Evolutionary conservation across 2,329 filamentous ascomycete species (phyloP), one percentile per base, ranked within the genome.

Genomic region (Simplicillium sp.): DNA sequence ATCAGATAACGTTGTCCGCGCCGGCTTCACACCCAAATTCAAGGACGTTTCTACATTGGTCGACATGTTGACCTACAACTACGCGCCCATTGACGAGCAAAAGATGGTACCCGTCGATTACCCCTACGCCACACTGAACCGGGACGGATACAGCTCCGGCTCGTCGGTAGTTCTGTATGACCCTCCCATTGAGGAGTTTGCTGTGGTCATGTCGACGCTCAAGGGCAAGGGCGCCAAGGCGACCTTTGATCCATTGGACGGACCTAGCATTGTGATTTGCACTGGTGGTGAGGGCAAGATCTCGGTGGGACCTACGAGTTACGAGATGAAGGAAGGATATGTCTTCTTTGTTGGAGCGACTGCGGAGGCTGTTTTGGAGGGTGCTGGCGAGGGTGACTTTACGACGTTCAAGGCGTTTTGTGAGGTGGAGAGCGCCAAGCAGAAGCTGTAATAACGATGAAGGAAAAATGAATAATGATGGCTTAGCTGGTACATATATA

Each of bases 1-100:
- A 8, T 94, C 87, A n/a, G 92, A 98, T 73, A 98, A 98, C 50
- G 92, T 98, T 29, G 89, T 98, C 39, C 87, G 92, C 42, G 92
- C 92, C 0, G 92, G 92, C 34, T 92, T 98, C 64, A 98, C 92
- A 0, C 92, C 92, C 42, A 98, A 98, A 61, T 98, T 95, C 75
- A 96, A 97, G 67, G 92, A 98, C 52, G 87, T 97, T 16, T 67
- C 80, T 40, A 97, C 88, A 0, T 72, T 98, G 11, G 87, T 90
- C 29, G 74, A 80, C 46, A 94, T 95, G 82, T 68, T 98, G 50
- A 98, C 92, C 0, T 98, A 98, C 69, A 86, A 82, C 52, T 96
- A 94, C 55, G 89, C 92, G 0, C 90, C 92, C 3, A 96, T 96
- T 49, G 82, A 85, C 45, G 82, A 94, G 64, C 92, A 98, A 61